Conservation (phyloP, 768 basidiomycete species). For the Gymnopilus dilepis region DNA sequence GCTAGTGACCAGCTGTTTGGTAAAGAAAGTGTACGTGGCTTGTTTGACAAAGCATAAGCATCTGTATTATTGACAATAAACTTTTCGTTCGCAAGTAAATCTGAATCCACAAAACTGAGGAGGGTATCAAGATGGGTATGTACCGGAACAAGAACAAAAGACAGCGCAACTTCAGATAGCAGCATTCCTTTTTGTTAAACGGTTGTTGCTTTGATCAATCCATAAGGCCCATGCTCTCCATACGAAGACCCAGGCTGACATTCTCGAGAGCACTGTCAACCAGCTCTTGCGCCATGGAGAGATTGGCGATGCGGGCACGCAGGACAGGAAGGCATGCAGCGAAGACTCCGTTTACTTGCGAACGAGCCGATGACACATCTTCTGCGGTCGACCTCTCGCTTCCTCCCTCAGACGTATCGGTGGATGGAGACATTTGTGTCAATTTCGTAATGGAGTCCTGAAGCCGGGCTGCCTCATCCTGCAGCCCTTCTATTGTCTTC, state of each 20-base stretch:
- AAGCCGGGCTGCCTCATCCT: slow-evolving; percentile 31
- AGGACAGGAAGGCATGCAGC: slow-evolving; percentile 53
- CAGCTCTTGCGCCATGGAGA: slow-evolving; percentile 53
- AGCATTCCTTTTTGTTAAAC: not conserved
- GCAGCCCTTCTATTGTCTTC: slow-evolving; percentile 29
- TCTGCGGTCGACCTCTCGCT: slow-evolving; percentile 1
- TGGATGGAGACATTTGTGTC: slow-evolving; percentile 17
- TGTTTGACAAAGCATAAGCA: not conserved
- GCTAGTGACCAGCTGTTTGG: not conserved
- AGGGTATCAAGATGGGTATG: not conserved
- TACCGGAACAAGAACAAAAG: not conserved
- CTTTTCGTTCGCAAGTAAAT: too few species aligned
- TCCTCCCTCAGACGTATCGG: not conserved
- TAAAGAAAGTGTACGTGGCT: not conserved
- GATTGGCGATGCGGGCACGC: slow-evolving; percentile 49
- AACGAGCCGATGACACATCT: slow-evolving; percentile 35
- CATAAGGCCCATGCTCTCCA: slow-evolving; percentile 51
- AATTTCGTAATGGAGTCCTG: slow-evolving; percentile 33
- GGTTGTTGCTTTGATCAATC: slow-evolving; percentile 9
- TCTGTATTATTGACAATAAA: not conserved
- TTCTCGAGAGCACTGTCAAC: slow-evolving; percentile 57
- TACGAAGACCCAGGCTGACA: slow-evolving; percentile 47
- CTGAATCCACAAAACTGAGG: not conserved
- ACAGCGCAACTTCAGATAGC: not conserved
- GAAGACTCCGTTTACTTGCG: slow-evolving; percentile 48